Base-by-base conservation (phyloP, 768 basidiomycete genomes). In the Dioszegia aurantiaca region DNA sequence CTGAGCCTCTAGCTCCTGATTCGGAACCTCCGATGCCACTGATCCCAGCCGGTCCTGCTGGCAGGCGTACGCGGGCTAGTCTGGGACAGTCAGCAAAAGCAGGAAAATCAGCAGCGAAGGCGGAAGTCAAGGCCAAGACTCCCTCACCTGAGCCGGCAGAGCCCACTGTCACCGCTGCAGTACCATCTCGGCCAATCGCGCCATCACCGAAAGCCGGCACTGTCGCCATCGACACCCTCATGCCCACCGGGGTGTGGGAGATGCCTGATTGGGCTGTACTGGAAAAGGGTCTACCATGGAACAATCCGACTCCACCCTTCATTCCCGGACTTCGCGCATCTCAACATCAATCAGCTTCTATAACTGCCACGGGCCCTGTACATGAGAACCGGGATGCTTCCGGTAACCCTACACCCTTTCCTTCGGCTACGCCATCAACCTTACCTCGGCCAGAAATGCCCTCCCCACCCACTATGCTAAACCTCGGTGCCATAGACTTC, bases 271-370 rank as follows among this genome's bases (percentile, higher is more conserved):
- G 68, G 71, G 31, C 48, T 4, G 42, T 39, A 11, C 27, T 72
- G 36, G 57, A 51, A 16, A 59, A 54, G 21, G n/a, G 60, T 14
- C 46, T 72, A 27, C 70, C 70, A n/a, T 72, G 67, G 48, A 48
- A 57, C 8, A 65, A 67, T 43, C n/a, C 39, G 4, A 17, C 44
- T 10, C 36, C 37, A 28, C 37, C 24, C 17, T n/a, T 14, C 28
- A 33, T 12, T 2, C 6, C 46, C 27, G 21, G 16, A 5, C 19
- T 49, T n/a, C 31, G 37, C 33, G 27, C 10, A 30, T 4, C n/a
- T n/a, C 17, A 30, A 1, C 2, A 23, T n/a, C 48, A 26, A 11
- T 11, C 2, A 3, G 48, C 12, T 26, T 33, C 54, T 4, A 0
- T 21, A 8, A 2, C 48, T 10, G 19, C 44, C 30, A 21, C 9